These are phyloP conservation scores for Exobasidium cylindrosporum DNA, from an alignment of 1,284 basidiomycete genomes.

Conservation along the genomic window DNA sequence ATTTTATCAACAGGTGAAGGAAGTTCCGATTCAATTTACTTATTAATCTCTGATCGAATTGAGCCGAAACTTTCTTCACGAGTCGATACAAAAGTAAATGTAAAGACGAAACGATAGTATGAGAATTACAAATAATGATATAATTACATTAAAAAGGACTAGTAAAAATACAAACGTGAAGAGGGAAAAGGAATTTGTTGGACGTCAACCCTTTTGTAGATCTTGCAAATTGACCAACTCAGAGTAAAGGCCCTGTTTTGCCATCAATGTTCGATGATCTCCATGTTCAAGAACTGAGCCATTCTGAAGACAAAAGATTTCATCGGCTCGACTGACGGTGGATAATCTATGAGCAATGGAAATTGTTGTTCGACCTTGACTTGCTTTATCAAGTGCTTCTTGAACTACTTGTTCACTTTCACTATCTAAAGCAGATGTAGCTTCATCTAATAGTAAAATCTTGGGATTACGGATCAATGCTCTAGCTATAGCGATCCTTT, in stretches of 20 bases:
- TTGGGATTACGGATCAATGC: conserved; percentile 87
- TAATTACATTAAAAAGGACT: too few species aligned
- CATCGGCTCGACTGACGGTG: conserved; percentile 63
- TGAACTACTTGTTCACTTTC: conserved; percentile 85
- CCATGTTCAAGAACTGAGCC: conserved; percentile 35
- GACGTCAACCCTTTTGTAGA: too few species aligned
- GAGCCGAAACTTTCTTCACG: too few species aligned
- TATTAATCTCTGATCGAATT: too few species aligned
- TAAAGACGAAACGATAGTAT: too few species aligned
- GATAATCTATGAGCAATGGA: conserved; percentile 85
- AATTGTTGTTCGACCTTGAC: conserved; percentile 64
- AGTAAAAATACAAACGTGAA: too few species aligned
- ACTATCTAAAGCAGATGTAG: conserved; percentile 89
- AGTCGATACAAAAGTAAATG: too few species aligned
- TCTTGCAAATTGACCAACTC: conserved; percentile 44
- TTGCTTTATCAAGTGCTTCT: conserved; percentile 83
- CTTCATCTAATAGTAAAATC: conserved; percentile 69
- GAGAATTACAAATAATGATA: too few species aligned
- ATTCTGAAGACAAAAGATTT: conserved; percentile 40
- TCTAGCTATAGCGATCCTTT: conserved; percentile 90
- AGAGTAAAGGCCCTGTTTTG: conserved; percentile 37
- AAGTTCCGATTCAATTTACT: too few species aligned
- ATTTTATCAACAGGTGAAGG: too few species aligned
- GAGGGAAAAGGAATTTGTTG: too few species aligned
- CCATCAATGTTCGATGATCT: conserved; percentile 31